Evolutionary conservation across 805 yeast species (phyloP).

Genomic region (Metschnikowia gruessii): DNA sequence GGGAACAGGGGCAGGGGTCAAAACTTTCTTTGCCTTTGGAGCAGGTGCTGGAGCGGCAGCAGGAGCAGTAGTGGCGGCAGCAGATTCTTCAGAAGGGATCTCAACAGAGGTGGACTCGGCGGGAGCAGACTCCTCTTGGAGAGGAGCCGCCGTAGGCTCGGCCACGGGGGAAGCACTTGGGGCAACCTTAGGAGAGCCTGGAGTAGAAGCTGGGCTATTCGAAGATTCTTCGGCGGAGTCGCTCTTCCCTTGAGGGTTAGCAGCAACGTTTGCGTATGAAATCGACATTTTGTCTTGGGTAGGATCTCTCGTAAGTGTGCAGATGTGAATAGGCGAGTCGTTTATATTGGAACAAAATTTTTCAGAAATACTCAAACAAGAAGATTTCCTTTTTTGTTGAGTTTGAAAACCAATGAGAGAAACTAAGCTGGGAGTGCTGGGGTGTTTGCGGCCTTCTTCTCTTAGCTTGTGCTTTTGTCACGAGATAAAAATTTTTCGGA

Average conservation of each 20-base stretch:
- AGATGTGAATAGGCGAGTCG: constrained; percentile 1
- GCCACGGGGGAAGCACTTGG: background rate
- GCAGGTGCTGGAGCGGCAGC: constrained; percentile 8
- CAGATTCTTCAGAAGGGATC: constrained; percentile 5
- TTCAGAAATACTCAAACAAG: constrained; percentile 1
- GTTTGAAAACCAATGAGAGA: background rate
- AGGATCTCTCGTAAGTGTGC: constrained; percentile 1
- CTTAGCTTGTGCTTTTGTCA: constrained; percentile 10
- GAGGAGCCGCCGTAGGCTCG: constrained; percentile 4
- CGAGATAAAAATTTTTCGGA: constrained; percentile 13
- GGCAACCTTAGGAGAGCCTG: constrained; percentile 7
- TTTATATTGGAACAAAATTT: background rate
- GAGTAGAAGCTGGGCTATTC: constrained; percentile 8
- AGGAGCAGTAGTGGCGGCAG: constrained; percentile 8
- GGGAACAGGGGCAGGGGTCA: constrained; percentile 48
- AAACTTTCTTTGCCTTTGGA: constrained; percentile 28
- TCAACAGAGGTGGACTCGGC: constrained; percentile 9
- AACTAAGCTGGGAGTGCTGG: constrained; percentile 3
- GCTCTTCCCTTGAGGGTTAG: constrained; percentile 27
- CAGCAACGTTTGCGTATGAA: constrained; percentile 44
- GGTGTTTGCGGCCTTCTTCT: constrained; percentile 3
- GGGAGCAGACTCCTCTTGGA: constrained; percentile 8
- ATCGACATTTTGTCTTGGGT: constrained; percentile 21
- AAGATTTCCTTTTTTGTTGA: background rate
- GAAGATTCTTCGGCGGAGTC: constrained; percentile 14